These are phyloP conservation scores for Russula sp. DNA, from an alignment of 768 basidiomycete species.

Conservation along the genomic window DNA sequence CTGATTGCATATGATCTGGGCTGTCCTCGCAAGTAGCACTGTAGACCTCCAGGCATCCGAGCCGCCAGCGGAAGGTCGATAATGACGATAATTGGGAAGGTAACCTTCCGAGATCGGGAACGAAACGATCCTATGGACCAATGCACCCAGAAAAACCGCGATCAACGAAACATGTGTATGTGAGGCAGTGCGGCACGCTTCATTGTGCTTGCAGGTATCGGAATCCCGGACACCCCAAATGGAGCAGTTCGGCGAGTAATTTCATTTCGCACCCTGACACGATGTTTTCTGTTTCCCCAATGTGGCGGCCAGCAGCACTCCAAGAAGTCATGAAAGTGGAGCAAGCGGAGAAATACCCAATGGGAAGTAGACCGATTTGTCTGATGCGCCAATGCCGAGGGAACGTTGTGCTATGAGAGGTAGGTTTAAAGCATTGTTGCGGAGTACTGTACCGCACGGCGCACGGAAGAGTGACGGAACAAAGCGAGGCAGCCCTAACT, in stretches of 20 bases:
- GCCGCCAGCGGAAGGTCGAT: not conserved
- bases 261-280: not conserved
- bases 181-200: not conserved
- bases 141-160: not conserved
- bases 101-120: not conserved
- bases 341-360: not conserved
- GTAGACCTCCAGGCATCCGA: not conserved
- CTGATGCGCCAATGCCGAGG: not conserved
- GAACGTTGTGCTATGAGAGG: not conserved
- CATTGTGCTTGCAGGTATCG: not conserved
- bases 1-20: not conserved
- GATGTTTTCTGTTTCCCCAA: not conserved
- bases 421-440: not conserved
- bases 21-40: not conserved
- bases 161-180: not conserved
- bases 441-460: not conserved
- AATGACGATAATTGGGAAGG: not conserved
- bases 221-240: not conserved
- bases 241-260: not conserved
- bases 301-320: too few relatives aligned
- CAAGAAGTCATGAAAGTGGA: not conserved
- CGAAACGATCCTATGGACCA: not conserved
- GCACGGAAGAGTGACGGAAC: not conserved
- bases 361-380: not conserved
- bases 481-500: not conserved